Evolutionary conservation across 2,329 filamentous ascomycete genomes (phyloP), one percentile per base, ranked within the genome.

Genomic region (Ustulina deusta): DNA sequence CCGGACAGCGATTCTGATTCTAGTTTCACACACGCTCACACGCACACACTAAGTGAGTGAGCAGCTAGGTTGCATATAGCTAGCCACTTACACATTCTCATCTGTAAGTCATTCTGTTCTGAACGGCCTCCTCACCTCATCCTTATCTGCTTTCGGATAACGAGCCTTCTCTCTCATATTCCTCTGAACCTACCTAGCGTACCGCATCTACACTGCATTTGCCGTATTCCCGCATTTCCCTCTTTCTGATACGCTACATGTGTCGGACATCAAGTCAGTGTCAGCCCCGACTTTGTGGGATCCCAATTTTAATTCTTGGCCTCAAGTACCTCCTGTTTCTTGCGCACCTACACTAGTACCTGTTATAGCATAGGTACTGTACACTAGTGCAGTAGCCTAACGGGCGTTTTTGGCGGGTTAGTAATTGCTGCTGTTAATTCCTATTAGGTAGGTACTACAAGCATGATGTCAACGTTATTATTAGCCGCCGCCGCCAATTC

Each of bases 401-500:
- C 44, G 34, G 57, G 44, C 57, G 20, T 7, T 58, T 56, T 51
- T 42, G 51, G 57, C 44, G 56, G 48, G 63, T 55, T 66, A 66
- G 66, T 60, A 68, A 57, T 66, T 63, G 25, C 32, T 46, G 17
- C 34, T 44, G 49, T 66, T 51, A 59, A 69, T 63, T 69, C 60
- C 40, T 55, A 62, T 64, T 65, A 59, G 60, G 52, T 65, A 65
- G 64, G 65, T 68, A 61, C 65, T 61, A 64, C 64, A 49, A 61
- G 36, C 63, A 64, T 69, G 58, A 64, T 65, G 68, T 62, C 67
- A 61, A 59, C 48, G 38, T 36, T 55, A 67, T 65, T 69, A 62
- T 63, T 65, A 57, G 60, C 34, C 34, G 51, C 48, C 22, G 32
- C 48, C 46, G 20, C 51, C 49, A 51, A 60, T 60, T 25, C 52